Percentiles rank a stretch among this genome's conserved stretches.
phyloP scores from a whole-genome alignment of 139 green algal species.

The Auxenochlorella protothecoides region DNA sequence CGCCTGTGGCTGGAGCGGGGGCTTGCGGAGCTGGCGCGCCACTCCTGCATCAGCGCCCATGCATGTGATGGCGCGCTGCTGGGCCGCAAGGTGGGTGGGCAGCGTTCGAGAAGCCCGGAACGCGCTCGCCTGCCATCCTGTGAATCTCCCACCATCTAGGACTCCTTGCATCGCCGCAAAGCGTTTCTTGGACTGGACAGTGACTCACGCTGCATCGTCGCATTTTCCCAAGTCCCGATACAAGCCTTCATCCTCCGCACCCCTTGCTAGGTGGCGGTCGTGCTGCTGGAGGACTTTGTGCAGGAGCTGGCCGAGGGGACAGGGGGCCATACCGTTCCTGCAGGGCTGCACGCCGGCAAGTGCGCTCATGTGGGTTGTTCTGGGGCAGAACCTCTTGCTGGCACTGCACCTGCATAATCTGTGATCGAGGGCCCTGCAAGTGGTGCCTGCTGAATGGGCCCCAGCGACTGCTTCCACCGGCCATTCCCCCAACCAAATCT shows the following conservation, averaged over 20 bases:
- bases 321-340: slow-evolving; percentile 5
- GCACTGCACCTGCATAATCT: neutral
- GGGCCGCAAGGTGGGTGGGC: slow-evolving; percentile 11
- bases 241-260: neutral
- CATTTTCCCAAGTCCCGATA: too few relatives aligned
- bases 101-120: neutral
- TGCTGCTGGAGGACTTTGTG: slow-evolving; percentile 31
- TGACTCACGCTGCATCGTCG: too few relatives aligned
- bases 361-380: neutral
- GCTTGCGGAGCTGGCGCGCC: too few relatives aligned
- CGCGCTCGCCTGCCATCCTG: neutral
- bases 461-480: neutral
- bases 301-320: slow-evolving; percentile 10
- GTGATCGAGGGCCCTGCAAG: neutral
- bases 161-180: too few relatives aligned
- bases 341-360: slow-evolving; percentile 25
- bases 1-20: too few relatives aligned
- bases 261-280: slow-evolving; percentile 22
- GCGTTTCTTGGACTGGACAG: too few relatives aligned
- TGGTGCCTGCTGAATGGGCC: neutral
- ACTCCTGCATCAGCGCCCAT: too few relatives aligned
- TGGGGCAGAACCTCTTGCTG: neutral
- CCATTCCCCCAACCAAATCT: neutral
- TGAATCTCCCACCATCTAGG: too few relatives aligned
- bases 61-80: too few relatives aligned